Conservation (phyloP, 1,284 basidiomycete genomes). For the Vanrija pseudolonga region DNA sequence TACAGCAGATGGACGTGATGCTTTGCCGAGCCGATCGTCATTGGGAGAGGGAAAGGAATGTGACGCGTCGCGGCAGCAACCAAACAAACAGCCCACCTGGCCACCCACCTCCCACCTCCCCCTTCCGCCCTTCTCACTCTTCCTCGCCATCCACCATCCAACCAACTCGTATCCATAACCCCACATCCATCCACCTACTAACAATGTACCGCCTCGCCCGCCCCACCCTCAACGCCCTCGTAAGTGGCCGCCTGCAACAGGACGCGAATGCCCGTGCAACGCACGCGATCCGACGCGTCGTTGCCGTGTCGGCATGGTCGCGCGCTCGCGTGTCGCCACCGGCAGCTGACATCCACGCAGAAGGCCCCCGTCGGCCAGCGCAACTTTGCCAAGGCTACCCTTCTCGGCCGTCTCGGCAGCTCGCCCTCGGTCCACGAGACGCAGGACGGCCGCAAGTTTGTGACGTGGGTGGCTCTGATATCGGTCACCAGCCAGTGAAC, state of each 20-base stretch:
- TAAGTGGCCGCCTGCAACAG: not conserved
- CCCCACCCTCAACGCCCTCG: slow-evolving; percentile 16
- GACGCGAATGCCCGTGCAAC: not conserved
- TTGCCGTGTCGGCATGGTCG: not conserved
- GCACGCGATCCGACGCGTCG: not conserved
- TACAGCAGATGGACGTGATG: too few relatives aligned
- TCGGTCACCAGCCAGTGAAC: not conserved
- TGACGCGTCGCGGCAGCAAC: too few relatives aligned
- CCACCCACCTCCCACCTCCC: not conserved
- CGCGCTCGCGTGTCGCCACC: not conserved
- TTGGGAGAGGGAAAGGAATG: too few relatives aligned
- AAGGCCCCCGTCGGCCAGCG: slow-evolving; percentile 14
- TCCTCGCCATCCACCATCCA: not conserved
- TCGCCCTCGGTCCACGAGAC: slow-evolving; percentile 29
- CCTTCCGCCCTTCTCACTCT: not conserved
- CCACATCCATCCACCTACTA: slow-evolving; percentile 3
- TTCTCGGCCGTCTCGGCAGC: slow-evolving; percentile 40
- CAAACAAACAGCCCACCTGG: too few relatives aligned
- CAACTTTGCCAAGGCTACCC: slow-evolving; percentile 31
- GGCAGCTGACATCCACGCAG: slow-evolving; percentile 7
- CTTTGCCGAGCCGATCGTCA: too few relatives aligned
- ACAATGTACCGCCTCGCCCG: slow-evolving; percentile 17
- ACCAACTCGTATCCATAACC: not conserved
- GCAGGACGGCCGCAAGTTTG: slow-evolving; percentile 28
- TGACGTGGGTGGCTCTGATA: slow-evolving; percentile 18